Conservation (phyloP, 2,329 filamentous ascomycete genomes). For the Albophoma yamanashiensis region DNA sequence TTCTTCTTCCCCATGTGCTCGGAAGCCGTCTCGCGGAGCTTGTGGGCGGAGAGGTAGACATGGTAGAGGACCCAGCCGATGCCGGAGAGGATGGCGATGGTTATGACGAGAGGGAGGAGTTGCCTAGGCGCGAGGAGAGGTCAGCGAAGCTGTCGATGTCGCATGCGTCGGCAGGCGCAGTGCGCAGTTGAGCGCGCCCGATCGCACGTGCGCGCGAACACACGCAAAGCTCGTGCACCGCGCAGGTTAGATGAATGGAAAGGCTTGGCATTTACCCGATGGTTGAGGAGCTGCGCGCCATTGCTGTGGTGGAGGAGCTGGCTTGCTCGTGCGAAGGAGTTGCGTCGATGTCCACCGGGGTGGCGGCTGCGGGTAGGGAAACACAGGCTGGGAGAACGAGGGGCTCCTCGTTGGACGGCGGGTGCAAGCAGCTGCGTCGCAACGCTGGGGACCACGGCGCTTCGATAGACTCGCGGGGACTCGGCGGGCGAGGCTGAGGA, state of each 20-base stretch:
- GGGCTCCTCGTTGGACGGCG: neutral
- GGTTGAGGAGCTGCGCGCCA: slow-evolving; percentile 4
- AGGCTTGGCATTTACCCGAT: slow-evolving; percentile 1
- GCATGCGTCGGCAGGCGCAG: neutral
- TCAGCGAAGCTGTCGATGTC: neutral
- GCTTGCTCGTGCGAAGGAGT: neutral
- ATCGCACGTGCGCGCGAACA: neutral
- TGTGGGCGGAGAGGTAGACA: slow-evolving; percentile 56
- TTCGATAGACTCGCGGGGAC: neutral
- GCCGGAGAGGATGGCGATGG: slow-evolving; percentile 41
- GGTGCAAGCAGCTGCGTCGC: neutral
- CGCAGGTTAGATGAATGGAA: neutral
- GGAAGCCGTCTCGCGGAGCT: slow-evolving; percentile 54
- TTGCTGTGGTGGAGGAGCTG: neutral
- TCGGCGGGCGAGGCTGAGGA: neutral
- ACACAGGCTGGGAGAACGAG: neutral
- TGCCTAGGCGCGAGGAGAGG: slow-evolving; percentile 28
- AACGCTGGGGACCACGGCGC: neutral
- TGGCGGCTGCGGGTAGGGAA: neutral
- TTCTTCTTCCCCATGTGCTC: slow-evolving; percentile 67
- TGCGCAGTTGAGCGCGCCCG: neutral
- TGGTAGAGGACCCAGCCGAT: slow-evolving; percentile 62
- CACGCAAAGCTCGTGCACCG: neutral
- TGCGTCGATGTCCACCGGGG: too few species aligned
- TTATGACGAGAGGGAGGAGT: slow-evolving; percentile 55